Base-by-base conservation (phyloP, 1,284 basidiomycete genomes). In the Microbotryomycetes sp. region DNA sequence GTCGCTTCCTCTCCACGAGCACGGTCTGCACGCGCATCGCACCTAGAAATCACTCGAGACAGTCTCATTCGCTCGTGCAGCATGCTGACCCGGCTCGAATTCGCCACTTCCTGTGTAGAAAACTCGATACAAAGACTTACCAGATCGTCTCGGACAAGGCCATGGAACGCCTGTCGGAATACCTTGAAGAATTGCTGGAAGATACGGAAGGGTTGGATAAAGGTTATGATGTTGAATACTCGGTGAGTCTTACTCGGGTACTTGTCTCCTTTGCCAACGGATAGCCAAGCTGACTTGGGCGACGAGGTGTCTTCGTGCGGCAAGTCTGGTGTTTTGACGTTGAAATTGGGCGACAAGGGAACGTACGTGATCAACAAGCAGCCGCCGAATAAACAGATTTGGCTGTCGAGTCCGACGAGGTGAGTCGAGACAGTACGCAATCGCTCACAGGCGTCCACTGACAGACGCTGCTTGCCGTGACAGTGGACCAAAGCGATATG, bases 301-400 rank as follows among this genome's bases (percentile, higher is more conserved):
- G 31, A 27, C 18, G 50, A 64, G 59, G 23, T 41, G 31, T 62
- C 61, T 13, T 59, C 50, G 35, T 70, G 64, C 48, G 50, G 46
- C 21, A 59, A 90, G 88, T 84, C 85, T 68, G 94, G 94, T 26
- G 94, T 98, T 30, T 78, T 98, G 61, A 98, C 91, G 2, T 82
- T 97, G 54, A 80, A 81, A 52, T 80, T 97, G 21, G 91, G 88
- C 35, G 79, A 82, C 7, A 80, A 87, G 64, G 93, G 93, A 21
- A 97, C 90, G n/a, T 98, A 97, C 78, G 94, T 97, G 46, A 89
- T 98, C 78, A 98, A 98, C 79, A 98, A 98, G 80, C 94, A 98
- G 76, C 94, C 94, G 9, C 94, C 96, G 5, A 97, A 97, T 75
- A 91, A 92, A 76, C 96, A 98, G 76, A 97, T 98, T 73, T 98